These are phyloP conservation scores for Lichenothelia convexa DNA, from an alignment of 495 filamentous ascomycete genomes.

Conservation along the genomic window DNA sequence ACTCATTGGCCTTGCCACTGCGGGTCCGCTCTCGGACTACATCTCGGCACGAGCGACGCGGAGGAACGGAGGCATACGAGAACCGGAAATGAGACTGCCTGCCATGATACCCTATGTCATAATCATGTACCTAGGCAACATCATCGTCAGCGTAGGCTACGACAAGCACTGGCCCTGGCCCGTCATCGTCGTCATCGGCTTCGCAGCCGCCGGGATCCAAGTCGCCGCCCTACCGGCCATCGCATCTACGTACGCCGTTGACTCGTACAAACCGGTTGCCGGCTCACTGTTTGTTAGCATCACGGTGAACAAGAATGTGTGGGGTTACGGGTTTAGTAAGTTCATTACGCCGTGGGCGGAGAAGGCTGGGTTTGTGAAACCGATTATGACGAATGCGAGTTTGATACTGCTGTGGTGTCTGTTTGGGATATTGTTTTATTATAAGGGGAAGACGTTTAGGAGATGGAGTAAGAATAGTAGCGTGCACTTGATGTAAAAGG, in stretches of 20 bases:
- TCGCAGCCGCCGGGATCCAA: slow-evolving; percentile 36
- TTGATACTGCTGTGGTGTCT: slow-evolving; percentile 34
- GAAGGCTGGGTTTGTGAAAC: slow-evolving; percentile 6
- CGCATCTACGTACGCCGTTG: slow-evolving; percentile 33
- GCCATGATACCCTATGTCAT: slow-evolving; percentile 42
- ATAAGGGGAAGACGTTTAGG: slow-evolving; percentile 36
- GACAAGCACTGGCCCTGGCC: slow-evolving; percentile 26
- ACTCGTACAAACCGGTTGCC: slow-evolving; percentile 36
- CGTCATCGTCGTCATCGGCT: slow-evolving; percentile 34
- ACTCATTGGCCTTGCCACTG: slow-evolving; percentile 36
- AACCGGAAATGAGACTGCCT: slow-evolving; percentile 51
- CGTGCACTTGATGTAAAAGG: slow-evolving; percentile 33
- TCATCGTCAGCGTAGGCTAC: slow-evolving; percentile 43
- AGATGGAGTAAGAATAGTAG: slow-evolving; percentile 34
- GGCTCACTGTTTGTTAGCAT: slow-evolving; percentile 23
- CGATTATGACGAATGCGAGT: slow-evolving; percentile 35
- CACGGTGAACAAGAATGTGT: slow-evolving; percentile 26
- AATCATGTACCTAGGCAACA: slow-evolving; percentile 38
- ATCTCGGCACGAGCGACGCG: slow-evolving; percentile 37
- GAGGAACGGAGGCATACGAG: slow-evolving; percentile 42
- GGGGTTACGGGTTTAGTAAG: slow-evolving; percentile 23
- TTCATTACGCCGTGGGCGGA: slow-evolving; percentile 19
- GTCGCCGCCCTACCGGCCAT: slow-evolving; percentile 39
- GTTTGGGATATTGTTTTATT: slow-evolving; percentile 36
- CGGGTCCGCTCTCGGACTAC: slow-evolving; percentile 41